Evolutionary conservation across 352 stramenopile genomes (phyloP).

Genomic region (Phytophthora megakarya): DNA sequence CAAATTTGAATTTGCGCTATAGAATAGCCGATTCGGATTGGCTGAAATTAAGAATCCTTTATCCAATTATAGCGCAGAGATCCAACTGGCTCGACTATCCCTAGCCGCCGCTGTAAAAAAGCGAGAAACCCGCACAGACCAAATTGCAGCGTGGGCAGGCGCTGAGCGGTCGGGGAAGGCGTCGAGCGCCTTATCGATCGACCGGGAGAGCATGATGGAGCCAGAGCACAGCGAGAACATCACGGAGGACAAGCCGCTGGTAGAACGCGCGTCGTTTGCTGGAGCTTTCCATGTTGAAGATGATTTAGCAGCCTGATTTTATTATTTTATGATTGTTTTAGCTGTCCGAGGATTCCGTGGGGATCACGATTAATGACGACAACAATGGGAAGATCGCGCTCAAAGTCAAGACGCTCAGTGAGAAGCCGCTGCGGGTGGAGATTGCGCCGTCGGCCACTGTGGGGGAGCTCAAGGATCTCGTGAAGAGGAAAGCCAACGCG

Average conservation of each 20-base stretch:
- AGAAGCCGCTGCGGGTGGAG: conserved; percentile 84
- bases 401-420: conserved; percentile 87
- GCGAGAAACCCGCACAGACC: conserved; percentile 35
- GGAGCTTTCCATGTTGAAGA: not conserved
- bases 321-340: conserved; percentile 28
- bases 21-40: conserved; percentile 14
- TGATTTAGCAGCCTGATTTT: not conserved
- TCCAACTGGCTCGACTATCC: conserved; percentile 44
- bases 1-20: not conserved
- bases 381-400: conserved; percentile 56
- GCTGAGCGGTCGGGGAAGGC: conserved; percentile 33
- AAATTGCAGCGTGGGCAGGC: conserved; percentile 24
- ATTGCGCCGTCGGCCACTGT: conserved; percentile 64
- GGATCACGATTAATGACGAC: conserved; percentile 63
- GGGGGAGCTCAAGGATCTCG: conserved; percentile 72
- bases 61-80: conserved; percentile 27
- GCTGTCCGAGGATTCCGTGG: conserved; percentile 51
- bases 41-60: conserved; percentile 27
- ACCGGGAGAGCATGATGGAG: conserved; percentile 58
- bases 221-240: conserved; percentile 61
- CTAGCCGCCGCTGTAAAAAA: conserved; percentile 29
- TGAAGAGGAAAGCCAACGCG: conserved; percentile 76
- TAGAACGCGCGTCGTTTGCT: conserved; percentile 14
- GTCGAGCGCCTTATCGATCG: conserved; percentile 18
- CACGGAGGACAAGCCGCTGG: conserved; percentile 67